These are phyloP conservation scores for Russula abietina DNA, from an alignment of 768 basidiomycete species.

Conservation along the genomic window DNA sequence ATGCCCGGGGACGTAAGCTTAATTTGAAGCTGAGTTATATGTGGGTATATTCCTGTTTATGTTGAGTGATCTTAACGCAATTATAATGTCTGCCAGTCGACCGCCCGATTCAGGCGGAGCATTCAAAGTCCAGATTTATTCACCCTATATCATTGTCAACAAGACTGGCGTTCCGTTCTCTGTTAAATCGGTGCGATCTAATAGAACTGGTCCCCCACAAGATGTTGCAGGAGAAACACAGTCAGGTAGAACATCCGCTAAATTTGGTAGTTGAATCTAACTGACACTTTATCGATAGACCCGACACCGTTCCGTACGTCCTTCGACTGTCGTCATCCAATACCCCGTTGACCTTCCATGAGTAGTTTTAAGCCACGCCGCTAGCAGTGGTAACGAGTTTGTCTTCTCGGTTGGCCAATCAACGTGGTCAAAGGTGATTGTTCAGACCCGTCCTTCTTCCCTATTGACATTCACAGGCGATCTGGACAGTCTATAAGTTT, in stretches of 20 bases:
- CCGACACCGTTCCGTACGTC: conserved; percentile 77
- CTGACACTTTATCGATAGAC: conserved; percentile 26
- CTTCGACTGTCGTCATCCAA: background rate
- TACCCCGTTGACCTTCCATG: background rate
- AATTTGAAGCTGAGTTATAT: conserved; percentile 83
- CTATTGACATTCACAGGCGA: background rate
- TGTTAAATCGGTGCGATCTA: conserved; percentile 57
- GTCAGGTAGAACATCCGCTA: conserved; percentile 40
- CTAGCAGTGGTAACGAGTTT: conserved; percentile 77
- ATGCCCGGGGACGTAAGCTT: conserved; percentile 68
- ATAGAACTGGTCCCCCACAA: conserved; percentile 56
- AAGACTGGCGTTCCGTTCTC: conserved; percentile 85
- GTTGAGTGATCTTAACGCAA: background rate
- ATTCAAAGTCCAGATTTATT: conserved; percentile 92
- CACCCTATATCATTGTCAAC: conserved; percentile 85
- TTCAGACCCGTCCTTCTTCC: background rate
- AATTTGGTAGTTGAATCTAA: background rate
- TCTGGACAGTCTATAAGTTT: conserved; percentile 64
- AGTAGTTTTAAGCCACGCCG: conserved; percentile 80
- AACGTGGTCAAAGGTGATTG: conserved; percentile 76
- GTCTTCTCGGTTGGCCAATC: conserved; percentile 77
- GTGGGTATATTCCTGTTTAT: conserved; percentile 42
- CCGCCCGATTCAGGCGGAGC: conserved; percentile 90
- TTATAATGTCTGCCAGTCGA: conserved; percentile 38
- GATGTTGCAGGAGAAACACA: conserved; percentile 81